Conservation (phyloP, 768 basidiomycete genomes). For the Harrya chromipes region DNA sequence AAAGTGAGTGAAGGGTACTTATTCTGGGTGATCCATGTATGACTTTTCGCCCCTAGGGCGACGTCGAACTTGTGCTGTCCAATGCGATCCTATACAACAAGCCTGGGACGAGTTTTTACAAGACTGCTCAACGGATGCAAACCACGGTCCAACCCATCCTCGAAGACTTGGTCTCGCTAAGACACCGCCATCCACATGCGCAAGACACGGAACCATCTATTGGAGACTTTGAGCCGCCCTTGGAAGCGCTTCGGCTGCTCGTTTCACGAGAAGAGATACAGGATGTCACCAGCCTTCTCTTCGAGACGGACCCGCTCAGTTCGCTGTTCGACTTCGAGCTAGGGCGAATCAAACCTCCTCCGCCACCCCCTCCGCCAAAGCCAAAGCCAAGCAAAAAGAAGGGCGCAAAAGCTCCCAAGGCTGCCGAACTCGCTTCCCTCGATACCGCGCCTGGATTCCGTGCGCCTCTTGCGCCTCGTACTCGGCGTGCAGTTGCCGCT, state of each 20-base stretch:
- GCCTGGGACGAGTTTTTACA: constrained; percentile 65
- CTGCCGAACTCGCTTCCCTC: constrained; percentile 22
- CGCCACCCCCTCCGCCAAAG: constrained; percentile 50
- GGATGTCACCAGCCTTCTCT: constrained; percentile 50
- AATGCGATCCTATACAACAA: constrained; percentile 91
- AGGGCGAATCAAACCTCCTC: constrained; percentile 56
- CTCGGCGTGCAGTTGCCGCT: constrained; percentile 42
- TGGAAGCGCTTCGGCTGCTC: constrained; percentile 55
- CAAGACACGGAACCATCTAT: constrained; percentile 26
- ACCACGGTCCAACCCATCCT: constrained; percentile 37
- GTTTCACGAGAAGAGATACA: constrained; percentile 50
- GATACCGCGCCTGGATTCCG: constrained; percentile 46
- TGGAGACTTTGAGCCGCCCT: constrained; percentile 75
- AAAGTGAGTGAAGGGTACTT: constrained; percentile 41
- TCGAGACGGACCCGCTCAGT: constrained; percentile 56
- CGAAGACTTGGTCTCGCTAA: constrained; percentile 21
- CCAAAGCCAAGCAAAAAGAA: constrained; percentile 44
- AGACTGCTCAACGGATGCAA: constrained; percentile 64
- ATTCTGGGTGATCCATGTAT: neutral
- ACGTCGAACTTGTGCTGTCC: constrained; percentile 76
- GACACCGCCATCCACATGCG: constrained; percentile 13
- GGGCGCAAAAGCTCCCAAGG: constrained; percentile 21
- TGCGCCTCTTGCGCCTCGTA: constrained; percentile 49
- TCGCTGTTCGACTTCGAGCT: constrained; percentile 71
- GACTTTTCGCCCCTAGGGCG: constrained; percentile 45